phyloP scores from a whole-genome alignment of 164 flowering plant species.

The Kalanchoe fedtschenkoi region DNA sequence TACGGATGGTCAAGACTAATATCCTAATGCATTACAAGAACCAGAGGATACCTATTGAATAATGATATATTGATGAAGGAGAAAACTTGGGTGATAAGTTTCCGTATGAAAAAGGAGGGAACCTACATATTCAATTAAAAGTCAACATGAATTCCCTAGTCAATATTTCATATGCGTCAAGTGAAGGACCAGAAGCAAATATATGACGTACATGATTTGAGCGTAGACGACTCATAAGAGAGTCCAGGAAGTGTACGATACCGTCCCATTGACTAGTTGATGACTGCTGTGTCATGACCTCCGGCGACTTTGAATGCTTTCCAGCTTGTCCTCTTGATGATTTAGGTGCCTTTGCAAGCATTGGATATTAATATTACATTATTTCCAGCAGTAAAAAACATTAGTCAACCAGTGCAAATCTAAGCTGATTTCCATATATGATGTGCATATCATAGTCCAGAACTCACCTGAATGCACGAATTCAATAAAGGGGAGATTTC shows the following conservation, averaged over 20 bases:
- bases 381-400: background rate
- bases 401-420: background rate
- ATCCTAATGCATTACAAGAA: background rate
- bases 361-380: background rate
- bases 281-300: slow-evolving; percentile 45
- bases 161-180: background rate
- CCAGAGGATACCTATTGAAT: slow-evolving; percentile 64
- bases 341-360: slow-evolving; percentile 69
- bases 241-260: slow-evolving; percentile 84
- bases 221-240: slow-evolving; percentile 59
- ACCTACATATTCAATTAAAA: slow-evolving; percentile 36
- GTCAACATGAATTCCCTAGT: background rate
- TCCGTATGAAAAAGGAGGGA: slow-evolving; percentile 84
- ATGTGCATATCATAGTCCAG: background rate
- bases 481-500: slow-evolving; percentile 66
- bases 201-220: slow-evolving; percentile 57
- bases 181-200: background rate
- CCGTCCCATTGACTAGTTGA: slow-evolving; percentile 78
- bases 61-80: slow-evolving; percentile 87
- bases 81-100: slow-evolving; percentile 88
- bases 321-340: slow-evolving; percentile 47
- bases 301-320: slow-evolving; percentile 67
- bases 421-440: background rate
- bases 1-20: background rate
- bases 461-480: slow-evolving; percentile 70